phyloP scores from a whole-genome alignment of 352 stramenopile species.

The Saprolegnia parasitica region DNA sequence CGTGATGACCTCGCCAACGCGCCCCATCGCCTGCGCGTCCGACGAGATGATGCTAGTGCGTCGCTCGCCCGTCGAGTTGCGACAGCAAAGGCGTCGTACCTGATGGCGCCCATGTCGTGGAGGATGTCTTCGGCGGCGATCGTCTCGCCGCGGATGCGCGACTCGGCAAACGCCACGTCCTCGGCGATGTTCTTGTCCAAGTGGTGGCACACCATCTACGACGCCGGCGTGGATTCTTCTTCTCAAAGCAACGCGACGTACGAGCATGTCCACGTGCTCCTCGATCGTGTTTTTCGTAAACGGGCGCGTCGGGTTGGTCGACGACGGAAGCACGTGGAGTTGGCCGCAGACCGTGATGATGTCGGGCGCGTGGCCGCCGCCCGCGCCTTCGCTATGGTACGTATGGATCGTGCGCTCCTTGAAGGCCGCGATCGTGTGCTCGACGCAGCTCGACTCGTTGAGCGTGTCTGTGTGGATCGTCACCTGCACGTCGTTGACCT shows the following conservation, averaged over 20 bases:
- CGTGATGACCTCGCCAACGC: conserved; percentile 95
- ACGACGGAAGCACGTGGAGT: conserved; percentile 92
- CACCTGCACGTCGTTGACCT: conserved; percentile 91
- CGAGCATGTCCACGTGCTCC: conserved; percentile 97
- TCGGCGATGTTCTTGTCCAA: conserved; percentile 94
- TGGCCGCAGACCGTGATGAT: conserved; percentile 96
- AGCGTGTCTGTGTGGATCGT: conserved; percentile 98
- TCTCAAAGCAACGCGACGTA: too few relatives aligned
- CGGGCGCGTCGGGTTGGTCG: conserved; percentile 95
- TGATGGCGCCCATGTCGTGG: conserved; percentile 96
- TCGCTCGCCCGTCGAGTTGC: not conserved
- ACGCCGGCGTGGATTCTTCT: too few relatives aligned
- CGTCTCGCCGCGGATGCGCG: conserved; percentile 94
- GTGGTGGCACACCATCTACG: conserved; percentile 96
- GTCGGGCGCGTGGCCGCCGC: conserved; percentile 93
- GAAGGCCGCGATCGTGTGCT: conserved; percentile 94
- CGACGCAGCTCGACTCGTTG: conserved; percentile 95
- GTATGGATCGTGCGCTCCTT: conserved; percentile 95
- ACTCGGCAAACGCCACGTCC: conserved; percentile 97
- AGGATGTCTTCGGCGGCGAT: conserved; percentile 97
- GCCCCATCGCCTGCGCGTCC: conserved; percentile 96
- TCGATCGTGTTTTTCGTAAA: conserved; percentile 98
- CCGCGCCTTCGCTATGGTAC: conserved; percentile 93
- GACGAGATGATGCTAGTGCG: conserved; percentile 86
- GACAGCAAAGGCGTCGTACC: not conserved